Conservation (phyloP, 169 alveolate species). For the Nephromyces sp. region DNA sequence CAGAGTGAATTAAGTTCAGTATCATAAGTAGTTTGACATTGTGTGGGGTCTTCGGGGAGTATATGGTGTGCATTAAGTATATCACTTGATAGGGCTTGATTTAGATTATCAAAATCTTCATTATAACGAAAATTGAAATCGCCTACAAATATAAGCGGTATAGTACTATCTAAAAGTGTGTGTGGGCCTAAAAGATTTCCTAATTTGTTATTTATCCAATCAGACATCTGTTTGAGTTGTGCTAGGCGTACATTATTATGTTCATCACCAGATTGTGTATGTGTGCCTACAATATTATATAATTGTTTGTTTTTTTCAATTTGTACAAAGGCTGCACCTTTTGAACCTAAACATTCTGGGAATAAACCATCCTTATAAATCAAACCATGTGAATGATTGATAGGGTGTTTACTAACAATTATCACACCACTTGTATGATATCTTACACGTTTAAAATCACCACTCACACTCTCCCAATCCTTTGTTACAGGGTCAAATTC, state of each 20-base stretch:
- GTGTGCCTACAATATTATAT: constrained; percentile 62
- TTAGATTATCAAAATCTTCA: constrained; percentile 23
- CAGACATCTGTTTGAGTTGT: constrained; percentile 50
- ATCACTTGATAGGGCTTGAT: constrained; percentile 21
- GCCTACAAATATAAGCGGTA: constrained; percentile 51
- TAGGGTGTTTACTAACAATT: constrained; percentile 42
- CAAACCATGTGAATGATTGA: constrained; percentile 46
- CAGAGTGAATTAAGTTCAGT: constrained; percentile 30
- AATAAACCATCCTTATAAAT: constrained; percentile 26
- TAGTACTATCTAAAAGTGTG: constrained; percentile 29
- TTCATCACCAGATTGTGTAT: constrained; percentile 53
- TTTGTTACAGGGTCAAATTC: background rate
- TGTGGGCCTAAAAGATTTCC: constrained; percentile 28
- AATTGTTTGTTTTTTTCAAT: constrained; percentile 35
- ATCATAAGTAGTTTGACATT: constrained; percentile 19
- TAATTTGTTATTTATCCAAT: constrained; percentile 54
- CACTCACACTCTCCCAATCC: constrained; percentile 30
- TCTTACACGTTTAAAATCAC: constrained; percentile 10
- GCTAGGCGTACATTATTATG: constrained; percentile 40
- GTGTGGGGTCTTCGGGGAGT: constrained; percentile 11
- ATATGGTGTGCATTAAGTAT: constrained; percentile 24
- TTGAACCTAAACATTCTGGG: constrained; percentile 45
- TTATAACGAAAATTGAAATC: constrained; percentile 45
- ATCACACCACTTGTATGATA: constrained; percentile 46
- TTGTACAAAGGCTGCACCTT: constrained; percentile 67